Conservation (phyloP, 2,329 filamentous ascomycete species). For the Neoarthrinium moseri region DNA sequence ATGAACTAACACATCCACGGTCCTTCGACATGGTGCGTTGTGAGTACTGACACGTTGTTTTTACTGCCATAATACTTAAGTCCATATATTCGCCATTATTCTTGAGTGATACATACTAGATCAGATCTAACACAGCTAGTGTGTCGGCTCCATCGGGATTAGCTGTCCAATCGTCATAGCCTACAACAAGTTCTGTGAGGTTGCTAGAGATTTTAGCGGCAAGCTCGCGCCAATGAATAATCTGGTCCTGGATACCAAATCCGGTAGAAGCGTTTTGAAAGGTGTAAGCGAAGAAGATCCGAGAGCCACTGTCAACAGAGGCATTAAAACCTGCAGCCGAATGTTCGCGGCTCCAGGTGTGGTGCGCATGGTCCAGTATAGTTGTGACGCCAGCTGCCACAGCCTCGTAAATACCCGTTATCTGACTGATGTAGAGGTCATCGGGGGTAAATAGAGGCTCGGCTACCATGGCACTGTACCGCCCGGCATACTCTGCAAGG, state of each 20-base stretch:
- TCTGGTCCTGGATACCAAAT: no score
- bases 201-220: conserved; percentile 24
- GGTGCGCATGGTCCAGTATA: conserved; percentile 35
- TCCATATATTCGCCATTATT: no score
- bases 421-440: conserved; percentile 46
- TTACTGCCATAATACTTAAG: no score
- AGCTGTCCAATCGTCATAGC: conserved; percentile 40
- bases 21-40: no score
- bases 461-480: conserved; percentile 35
- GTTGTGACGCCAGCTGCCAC: conserved; percentile 42
- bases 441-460: conserved; percentile 32
- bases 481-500: conserved; percentile 22
- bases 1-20: no score
- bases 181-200: conserved; percentile 36
- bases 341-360: conserved; percentile 28
- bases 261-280: no score
- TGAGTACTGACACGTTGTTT: no score
- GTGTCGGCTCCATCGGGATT: no score
- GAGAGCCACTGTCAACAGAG: no score
- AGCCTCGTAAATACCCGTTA: conserved; percentile 36
- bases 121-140: no score
- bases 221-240: background rate
- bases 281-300: no score
- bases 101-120: no score
- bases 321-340: conserved; percentile 9